phyloP scores from a whole-genome alignment of 176 grass and related monocot species.

The Aegilops tauschii region DNA sequence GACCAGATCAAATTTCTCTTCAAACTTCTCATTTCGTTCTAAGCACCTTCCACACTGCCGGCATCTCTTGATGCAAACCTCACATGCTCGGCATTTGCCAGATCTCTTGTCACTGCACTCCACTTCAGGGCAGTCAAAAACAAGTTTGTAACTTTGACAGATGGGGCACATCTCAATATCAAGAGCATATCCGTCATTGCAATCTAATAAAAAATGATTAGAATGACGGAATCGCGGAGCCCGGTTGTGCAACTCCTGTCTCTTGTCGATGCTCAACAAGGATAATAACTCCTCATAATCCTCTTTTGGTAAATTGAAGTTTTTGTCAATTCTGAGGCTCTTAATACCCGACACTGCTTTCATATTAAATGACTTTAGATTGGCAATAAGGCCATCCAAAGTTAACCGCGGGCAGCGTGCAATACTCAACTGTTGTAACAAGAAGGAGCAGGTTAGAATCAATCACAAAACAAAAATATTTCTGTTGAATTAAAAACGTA shows the following conservation, averaged over 20 bases:
- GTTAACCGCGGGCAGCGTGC: conserved; percentile 50
- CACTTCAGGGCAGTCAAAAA: conserved; percentile 77
- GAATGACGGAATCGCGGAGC: conserved; percentile 54
- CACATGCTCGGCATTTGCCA: conserved; percentile 62
- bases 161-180: conserved; percentile 82
- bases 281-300: conserved; percentile 61
- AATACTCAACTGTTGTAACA: conserved; percentile 66
- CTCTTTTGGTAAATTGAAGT: conserved; percentile 48
- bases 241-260: conserved; percentile 20
- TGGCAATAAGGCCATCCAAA: conserved; percentile 61
- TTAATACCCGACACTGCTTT: conserved; percentile 46
- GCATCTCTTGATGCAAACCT: conserved; percentile 74
- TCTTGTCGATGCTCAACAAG: conserved; percentile 52
- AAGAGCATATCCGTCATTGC: conserved; percentile 51
- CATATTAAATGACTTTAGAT: conserved; percentile 64
- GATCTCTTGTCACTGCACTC: conserved; percentile 40
- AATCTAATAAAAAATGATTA: conserved; percentile 45
- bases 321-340: conserved; percentile 58
- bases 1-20: conserved; percentile 72
- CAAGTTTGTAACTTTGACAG: conserved; percentile 73
- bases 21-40: conserved; percentile 34
- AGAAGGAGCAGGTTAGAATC: background rate
- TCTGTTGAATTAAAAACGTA: background rate
- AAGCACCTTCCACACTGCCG: conserved; percentile 73
- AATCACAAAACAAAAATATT: background rate